Percentiles rank a stretch among this genome's conserved stretches.
Evolutionary conservation across 495 filamentous ascomycete genomes (phyloP).

Genomic region (Podospora pseudocomata): DNA sequence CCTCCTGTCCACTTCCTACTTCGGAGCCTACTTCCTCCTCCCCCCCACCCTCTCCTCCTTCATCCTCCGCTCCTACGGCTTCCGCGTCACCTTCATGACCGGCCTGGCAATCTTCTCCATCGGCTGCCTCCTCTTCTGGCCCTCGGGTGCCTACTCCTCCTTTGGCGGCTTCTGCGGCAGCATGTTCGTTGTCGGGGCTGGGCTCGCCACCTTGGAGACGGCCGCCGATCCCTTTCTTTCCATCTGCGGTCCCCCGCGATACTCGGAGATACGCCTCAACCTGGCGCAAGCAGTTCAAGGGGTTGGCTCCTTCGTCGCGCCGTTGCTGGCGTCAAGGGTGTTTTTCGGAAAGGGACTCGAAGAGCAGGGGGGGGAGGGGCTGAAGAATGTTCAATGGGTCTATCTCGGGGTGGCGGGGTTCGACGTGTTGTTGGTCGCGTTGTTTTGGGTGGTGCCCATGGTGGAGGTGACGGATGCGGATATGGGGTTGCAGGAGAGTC

Average conservation of each 20-base stretch:
- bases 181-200: constrained; percentile 68
- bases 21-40: constrained; percentile 53
- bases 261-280: constrained; percentile 64
- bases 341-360: constrained; percentile 57
- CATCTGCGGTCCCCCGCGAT: constrained; percentile 63
- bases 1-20: constrained; percentile 39
- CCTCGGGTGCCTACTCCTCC: constrained; percentile 51
- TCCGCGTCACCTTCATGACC: constrained; percentile 56
- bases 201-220: constrained; percentile 68
- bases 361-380: constrained; percentile 26
- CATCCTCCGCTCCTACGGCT: constrained; percentile 59
- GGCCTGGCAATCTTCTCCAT: constrained; percentile 54
- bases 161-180: constrained; percentile 67
- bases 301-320: constrained; percentile 59
- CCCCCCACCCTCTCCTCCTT: constrained; percentile 54
- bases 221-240: constrained; percentile 55
- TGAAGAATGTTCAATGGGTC: constrained; percentile 65
- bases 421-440: constrained; percentile 57
- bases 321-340: constrained; percentile 61
- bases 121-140: constrained; percentile 61
- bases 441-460: constrained; percentile 63
- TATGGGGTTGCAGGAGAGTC: constrained; percentile 53
- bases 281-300: constrained; percentile 64
- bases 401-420: constrained; percentile 69
- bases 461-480: constrained; percentile 71